phyloP scores from a whole-genome alignment of 768 basidiomycete species.

The Suillus subluteus region DNA sequence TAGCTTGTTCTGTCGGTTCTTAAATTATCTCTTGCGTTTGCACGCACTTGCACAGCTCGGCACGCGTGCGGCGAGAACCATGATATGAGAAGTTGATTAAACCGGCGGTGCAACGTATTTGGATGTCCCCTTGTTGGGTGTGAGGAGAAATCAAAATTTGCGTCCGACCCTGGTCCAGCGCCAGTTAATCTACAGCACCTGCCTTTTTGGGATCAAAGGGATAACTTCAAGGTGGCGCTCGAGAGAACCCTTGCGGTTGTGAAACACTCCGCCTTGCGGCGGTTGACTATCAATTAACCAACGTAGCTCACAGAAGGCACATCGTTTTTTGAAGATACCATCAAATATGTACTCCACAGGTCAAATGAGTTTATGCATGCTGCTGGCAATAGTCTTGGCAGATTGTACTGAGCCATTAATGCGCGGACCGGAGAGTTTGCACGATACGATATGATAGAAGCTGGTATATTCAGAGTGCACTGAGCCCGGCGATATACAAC shows the following conservation, averaged over 20 bases:
- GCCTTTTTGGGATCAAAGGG: constrained; percentile 21
- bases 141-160: not conserved
- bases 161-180: not conserved
- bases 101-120: constrained; percentile 17
- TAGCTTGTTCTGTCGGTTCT: constrained; percentile 27
- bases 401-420: no score
- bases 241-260: not conserved
- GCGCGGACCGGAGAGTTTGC: no score
- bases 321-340: not conserved
- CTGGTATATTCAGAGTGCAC: not conserved
- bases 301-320: not conserved
- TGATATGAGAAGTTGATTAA: not conserved
- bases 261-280: not conserved
- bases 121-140: constrained; percentile 26
- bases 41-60: not conserved
- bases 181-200: constrained; percentile 18
- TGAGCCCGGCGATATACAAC: not conserved
- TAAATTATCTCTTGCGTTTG: not conserved
- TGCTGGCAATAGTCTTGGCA: not conserved
- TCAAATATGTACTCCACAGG: not conserved
- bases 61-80: not conserved
- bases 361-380: not conserved
- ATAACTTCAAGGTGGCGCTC: not conserved
- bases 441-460: no score
- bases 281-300: not conserved